Evolutionary conservation across 2,329 filamentous ascomycete species (phyloP).

Genomic region (Alternaria sp.): DNA sequence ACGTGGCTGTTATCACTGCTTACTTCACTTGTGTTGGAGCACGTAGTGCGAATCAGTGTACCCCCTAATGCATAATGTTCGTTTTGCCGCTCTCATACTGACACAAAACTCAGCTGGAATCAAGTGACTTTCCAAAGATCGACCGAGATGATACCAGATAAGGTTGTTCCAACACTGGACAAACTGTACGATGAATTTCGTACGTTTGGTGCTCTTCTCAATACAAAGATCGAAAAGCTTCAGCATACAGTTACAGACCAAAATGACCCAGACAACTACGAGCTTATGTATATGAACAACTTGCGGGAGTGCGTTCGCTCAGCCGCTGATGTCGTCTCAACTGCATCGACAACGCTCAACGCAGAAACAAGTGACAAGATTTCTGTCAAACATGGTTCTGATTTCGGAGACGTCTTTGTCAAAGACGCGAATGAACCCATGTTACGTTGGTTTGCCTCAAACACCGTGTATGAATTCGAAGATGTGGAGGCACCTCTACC

Average conservation of each 20-base stretch:
- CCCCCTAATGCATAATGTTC: neutral
- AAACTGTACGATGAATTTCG: conserved; percentile 34
- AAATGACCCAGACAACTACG: conserved; percentile 16
- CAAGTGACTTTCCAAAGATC: conserved; percentile 34
- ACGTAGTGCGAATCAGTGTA: neutral
- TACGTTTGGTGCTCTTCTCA: conserved; percentile 25
- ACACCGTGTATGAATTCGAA: conserved; percentile 33
- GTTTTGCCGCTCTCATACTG: neutral
- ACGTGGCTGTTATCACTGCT: neutral
- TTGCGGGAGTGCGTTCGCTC: conserved; percentile 34
- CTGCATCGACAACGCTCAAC: conserved; percentile 33
- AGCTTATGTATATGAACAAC: conserved; percentile 31
- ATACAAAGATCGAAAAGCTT: conserved; percentile 31
- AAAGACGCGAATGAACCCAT: conserved; percentile 27
- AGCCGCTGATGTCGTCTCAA: conserved; percentile 34
- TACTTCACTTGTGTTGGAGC: neutral
- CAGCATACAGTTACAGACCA: conserved; percentile 18
- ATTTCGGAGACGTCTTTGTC: conserved; percentile 33
- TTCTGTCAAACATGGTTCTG: conserved; percentile 29
- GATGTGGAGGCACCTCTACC: conserved; percentile 17
- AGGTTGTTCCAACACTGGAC: conserved; percentile 32
- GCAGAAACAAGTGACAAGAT: conserved; percentile 20
- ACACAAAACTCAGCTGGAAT: conserved; percentile 25
- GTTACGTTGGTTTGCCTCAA: conserved; percentile 32
- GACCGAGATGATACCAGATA: conserved; percentile 29